Evolutionary conservation across 768 basidiomycete species (phyloP).

Genomic region (Boletus pseudo-olivaceus): DNA sequence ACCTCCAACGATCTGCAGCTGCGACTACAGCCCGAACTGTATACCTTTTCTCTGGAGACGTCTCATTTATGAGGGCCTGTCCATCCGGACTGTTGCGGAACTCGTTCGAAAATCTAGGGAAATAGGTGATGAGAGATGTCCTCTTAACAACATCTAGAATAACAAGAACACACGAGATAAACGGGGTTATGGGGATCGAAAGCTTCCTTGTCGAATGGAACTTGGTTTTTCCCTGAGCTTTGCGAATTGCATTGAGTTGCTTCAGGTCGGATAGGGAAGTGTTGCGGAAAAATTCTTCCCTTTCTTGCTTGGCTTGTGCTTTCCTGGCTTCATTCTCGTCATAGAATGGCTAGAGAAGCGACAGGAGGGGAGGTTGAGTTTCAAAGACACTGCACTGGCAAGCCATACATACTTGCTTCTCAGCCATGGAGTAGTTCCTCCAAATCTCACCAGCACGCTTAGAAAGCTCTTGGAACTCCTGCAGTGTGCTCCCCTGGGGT

Average conservation of each 20-base stretch:
- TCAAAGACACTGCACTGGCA: background rate
- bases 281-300: constrained; percentile 28
- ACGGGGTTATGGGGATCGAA: constrained; percentile 13
- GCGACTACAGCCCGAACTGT: constrained; percentile 4
- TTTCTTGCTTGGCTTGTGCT: constrained; percentile 17
- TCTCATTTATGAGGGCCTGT: constrained; percentile 11
- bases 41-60: background rate
- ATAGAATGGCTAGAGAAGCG: constrained; percentile 22
- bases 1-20: constrained; percentile 29
- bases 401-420: constrained; percentile 34
- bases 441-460: constrained; percentile 28
- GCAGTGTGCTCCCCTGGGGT: background rate
- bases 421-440: constrained; percentile 29
- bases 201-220: background rate
- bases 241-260: constrained; percentile 33
- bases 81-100: constrained; percentile 18
- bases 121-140: background rate
- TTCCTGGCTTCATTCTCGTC: constrained; percentile 19
- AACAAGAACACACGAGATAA: constrained; percentile 22
- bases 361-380: background rate
- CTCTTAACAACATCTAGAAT: background rate
- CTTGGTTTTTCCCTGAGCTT: constrained; percentile 23
- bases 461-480: background rate
- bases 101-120: constrained; percentile 19
- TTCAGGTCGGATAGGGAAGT: constrained; percentile 18